Evolutionary conservation across 768 basidiomycete species (phyloP).

Genomic region (Symmetrospora coprosmae): DNA sequence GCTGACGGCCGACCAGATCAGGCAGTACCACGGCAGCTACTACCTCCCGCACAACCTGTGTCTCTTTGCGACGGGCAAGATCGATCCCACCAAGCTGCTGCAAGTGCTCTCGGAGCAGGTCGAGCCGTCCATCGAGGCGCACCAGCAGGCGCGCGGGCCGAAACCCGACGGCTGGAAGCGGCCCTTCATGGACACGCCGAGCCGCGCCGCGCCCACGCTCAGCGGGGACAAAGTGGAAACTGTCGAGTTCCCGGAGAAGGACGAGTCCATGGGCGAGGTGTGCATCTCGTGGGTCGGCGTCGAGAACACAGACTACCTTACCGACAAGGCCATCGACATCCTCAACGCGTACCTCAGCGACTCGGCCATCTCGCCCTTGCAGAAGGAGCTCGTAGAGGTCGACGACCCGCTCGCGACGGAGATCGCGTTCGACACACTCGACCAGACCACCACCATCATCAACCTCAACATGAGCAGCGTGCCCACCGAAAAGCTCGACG

Average conservation of each 20-base stretch:
- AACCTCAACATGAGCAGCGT: constrained; percentile 69
- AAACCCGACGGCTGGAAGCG: constrained; percentile 74
- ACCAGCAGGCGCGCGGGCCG: constrained; percentile 54
- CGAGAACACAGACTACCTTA: constrained; percentile 53
- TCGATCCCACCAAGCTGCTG: constrained; percentile 57
- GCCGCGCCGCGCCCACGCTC: constrained; percentile 46
- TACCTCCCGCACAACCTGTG: constrained; percentile 90
- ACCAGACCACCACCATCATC: constrained; percentile 55
- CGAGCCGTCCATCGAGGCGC: constrained; percentile 63
- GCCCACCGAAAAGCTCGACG: constrained; percentile 61
- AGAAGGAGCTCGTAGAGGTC: constrained; percentile 80
- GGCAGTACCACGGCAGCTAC: constrained; percentile 70
- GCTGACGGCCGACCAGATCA: constrained; percentile 76
- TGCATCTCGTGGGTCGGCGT: constrained; percentile 65
- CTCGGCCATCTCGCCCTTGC: constrained; percentile 39
- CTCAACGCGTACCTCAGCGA: constrained; percentile 78
- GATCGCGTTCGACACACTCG: constrained; percentile 68
- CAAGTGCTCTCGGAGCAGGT: constrained; percentile 66
- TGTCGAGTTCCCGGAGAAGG: constrained; percentile 90
- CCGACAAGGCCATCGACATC: constrained; percentile 69
- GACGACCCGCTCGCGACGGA: constrained; percentile 63
- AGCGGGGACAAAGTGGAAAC: constrained; percentile 46
- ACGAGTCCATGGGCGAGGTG: constrained; percentile 81
- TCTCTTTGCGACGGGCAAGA: constrained; percentile 79
- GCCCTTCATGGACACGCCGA: constrained; percentile 79